These are phyloP conservation scores for Linaria vulgaris DNA, from an alignment of 257 asterid genomes.

Conservation along the genomic window DNA sequence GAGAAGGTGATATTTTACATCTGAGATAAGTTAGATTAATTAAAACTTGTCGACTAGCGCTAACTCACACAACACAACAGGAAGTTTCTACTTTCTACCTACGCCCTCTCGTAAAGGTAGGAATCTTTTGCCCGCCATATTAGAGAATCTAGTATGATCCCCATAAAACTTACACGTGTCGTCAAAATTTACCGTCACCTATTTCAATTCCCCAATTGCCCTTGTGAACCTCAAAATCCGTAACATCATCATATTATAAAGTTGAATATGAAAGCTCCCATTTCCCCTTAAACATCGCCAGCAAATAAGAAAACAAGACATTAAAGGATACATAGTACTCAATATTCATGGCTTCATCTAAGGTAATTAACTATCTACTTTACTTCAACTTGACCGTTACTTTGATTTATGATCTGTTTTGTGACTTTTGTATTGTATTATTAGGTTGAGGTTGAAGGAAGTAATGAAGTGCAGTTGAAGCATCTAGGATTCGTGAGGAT, in stretches of 20 bases:
- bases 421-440: background rate
- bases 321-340: background rate
- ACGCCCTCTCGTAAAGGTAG: background rate
- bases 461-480: constrained; percentile 49
- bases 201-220: background rate
- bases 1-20: too few species aligned
- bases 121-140: background rate
- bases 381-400: background rate
- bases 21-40: too few species aligned
- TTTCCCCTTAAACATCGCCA: background rate
- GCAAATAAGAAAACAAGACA: background rate
- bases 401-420: background rate
- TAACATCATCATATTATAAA: background rate
- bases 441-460: constrained; percentile 52
- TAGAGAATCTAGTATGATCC: background rate
- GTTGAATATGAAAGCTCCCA: too few species aligned
- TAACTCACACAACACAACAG: too few species aligned
- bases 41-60: too few species aligned
- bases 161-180: constrained; percentile 27
- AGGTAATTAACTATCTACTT: background rate
- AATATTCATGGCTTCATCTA: constrained; percentile 27
- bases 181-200: background rate
- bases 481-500: constrained; percentile 55
- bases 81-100: too few species aligned
- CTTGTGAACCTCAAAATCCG: constrained; percentile 17